These are phyloP conservation scores for Xylariaceae sp. DNA, from an alignment of 2,329 filamentous ascomycete genomes.

Conservation along the genomic window DNA sequence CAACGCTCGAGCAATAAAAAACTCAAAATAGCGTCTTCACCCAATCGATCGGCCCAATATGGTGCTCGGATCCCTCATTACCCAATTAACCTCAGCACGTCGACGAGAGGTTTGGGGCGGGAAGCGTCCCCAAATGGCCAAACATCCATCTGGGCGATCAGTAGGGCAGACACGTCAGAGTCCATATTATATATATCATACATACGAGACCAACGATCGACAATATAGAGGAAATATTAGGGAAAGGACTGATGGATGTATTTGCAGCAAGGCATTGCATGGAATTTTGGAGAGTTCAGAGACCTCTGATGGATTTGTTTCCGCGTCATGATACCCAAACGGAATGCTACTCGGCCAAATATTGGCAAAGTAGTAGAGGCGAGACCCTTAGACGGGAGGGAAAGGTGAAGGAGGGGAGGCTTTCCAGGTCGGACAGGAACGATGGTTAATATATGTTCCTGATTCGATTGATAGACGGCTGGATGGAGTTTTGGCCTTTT, in stretches of 20 bases:
- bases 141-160: too few species aligned
- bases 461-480: slow-evolving; percentile 7
- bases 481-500: slow-evolving; percentile 4
- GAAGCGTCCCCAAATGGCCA: too few species aligned
- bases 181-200: slow-evolving; percentile 2
- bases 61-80: background rate
- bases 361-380: slow-evolving; percentile 4
- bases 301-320: slow-evolving; percentile 19
- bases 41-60: background rate
- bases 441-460: background rate
- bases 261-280: slow-evolving; percentile 14
- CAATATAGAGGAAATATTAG: slow-evolving; percentile 17
- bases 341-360: slow-evolving; percentile 11
- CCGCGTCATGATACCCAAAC: slow-evolving; percentile 26
- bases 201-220: slow-evolving; percentile 17
- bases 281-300: slow-evolving; percentile 15
- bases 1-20: background rate
- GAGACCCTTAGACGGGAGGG: slow-evolving; percentile 12
- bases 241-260: slow-evolving; percentile 9
- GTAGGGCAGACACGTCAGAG: too few species aligned
- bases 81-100: too few species aligned
- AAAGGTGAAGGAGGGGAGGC: background rate
- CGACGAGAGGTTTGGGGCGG: too few species aligned
- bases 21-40: background rate
- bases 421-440: slow-evolving; percentile 1